A percentile compares a stretch with the other conserved stretches of the same genome.
These are phyloP conservation scores for Phytophthora brassicae DNA, from an alignment of 352 stramenopile genomes.

Conservation along the genomic window DNA sequence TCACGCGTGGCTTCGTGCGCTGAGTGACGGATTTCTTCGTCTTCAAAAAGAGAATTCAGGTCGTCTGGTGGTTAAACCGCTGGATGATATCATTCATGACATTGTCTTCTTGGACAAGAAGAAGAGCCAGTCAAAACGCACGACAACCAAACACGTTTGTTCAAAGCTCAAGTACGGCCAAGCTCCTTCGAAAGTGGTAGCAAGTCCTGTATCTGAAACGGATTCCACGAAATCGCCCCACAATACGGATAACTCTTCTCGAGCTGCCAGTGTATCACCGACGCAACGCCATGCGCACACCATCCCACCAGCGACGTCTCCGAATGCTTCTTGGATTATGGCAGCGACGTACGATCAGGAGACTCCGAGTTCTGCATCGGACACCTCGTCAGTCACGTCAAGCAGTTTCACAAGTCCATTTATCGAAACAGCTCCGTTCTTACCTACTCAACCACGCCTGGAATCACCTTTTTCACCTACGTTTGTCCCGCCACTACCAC, in stretches of 20 bases:
- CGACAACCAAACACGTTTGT: neutral
- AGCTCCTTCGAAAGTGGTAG: conserved; percentile 3
- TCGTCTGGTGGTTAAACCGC: conserved; percentile 18
- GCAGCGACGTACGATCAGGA: conserved; percentile 10
- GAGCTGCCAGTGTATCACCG: conserved; percentile 5
- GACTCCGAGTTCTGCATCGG: neutral
- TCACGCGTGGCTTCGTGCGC: conserved; percentile 24
- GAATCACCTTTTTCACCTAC: too few species aligned
- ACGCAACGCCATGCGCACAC: neutral
- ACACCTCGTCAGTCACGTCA: too few species aligned
- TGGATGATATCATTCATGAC: conserved; percentile 21
- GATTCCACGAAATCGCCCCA: neutral
- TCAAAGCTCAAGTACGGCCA: neutral
- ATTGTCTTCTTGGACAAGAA: conserved; percentile 16
- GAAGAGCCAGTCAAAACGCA: neutral
- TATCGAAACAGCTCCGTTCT: conserved; percentile 1
- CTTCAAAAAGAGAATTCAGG: conserved; percentile 10
- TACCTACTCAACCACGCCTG: neutral
- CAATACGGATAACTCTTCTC: conserved; percentile 1
- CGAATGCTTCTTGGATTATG: conserved; percentile 23
- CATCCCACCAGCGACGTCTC: conserved; percentile 15
- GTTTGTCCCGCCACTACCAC: too few species aligned
- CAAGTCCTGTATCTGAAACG: conserved; percentile 2
- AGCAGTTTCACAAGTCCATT: neutral
- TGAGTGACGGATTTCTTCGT: conserved; percentile 23